Evolutionary conservation across 345 rosid genomes (phyloP).

Genomic region (Iberis pinnata): DNA sequence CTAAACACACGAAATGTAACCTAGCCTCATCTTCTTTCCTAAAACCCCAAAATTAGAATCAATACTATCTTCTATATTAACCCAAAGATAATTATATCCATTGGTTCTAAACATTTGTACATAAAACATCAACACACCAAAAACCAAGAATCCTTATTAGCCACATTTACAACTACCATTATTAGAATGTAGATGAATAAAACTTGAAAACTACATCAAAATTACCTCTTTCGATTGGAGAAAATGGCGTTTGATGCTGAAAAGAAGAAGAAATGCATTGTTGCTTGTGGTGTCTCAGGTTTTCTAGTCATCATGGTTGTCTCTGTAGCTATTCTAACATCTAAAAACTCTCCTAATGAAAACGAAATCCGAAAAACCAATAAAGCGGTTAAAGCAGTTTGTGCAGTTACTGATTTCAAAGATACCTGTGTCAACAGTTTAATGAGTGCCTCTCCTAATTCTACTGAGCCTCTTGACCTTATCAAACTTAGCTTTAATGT

Average conservation of each 20-base stretch:
- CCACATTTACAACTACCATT: constrained; percentile 9
- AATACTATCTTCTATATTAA: constrained; percentile 11
- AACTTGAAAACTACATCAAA: too few relatives aligned
- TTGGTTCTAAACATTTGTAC: not conserved
- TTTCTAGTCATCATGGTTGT: constrained; percentile 61
- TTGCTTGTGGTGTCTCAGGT: constrained; percentile 42
- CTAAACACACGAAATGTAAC: constrained; percentile 26
- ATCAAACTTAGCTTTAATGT: constrained; percentile 43
- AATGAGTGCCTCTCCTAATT: constrained; percentile 33
- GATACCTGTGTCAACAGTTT: constrained; percentile 47
- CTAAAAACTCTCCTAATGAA: constrained; percentile 1
- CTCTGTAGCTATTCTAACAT: constrained; percentile 38
- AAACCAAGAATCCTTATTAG: constrained; percentile 16
- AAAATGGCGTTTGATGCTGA: constrained; percentile 21
- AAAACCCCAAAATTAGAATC: constrained; percentile 22
- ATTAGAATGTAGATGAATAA: not conserved
- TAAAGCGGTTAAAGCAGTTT: constrained; percentile 49
- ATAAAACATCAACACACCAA: constrained; percentile 9
- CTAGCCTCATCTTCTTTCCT: constrained; percentile 18
- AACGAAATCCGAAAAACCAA: constrained; percentile 18
- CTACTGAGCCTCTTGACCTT: constrained; percentile 50
- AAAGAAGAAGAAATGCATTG: constrained; percentile 36
- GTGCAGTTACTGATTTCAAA: constrained; percentile 54
- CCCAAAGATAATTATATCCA: constrained; percentile 4
- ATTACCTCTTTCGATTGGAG: too few relatives aligned